These are phyloP conservation scores for Sphagnum contortum DNA, from an alignment of 225 moss, liverwort and hornwort species.

Conservation along the genomic window DNA sequence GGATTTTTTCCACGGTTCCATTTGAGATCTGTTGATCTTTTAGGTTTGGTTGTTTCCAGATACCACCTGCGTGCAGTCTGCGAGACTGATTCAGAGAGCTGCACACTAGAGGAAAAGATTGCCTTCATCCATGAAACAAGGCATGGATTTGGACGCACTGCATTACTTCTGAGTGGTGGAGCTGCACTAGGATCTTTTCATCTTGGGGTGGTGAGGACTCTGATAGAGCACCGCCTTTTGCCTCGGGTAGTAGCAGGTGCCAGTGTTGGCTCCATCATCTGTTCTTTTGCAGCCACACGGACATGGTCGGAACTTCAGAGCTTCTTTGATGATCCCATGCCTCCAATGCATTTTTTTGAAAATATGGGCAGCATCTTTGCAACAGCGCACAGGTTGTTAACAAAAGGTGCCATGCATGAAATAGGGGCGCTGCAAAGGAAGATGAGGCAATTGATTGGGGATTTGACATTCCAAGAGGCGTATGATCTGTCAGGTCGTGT, in stretches of 20 bases:
- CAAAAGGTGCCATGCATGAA: slow-evolving; percentile 89
- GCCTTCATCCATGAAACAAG: slow-evolving; percentile 93
- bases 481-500: slow-evolving; percentile 95
- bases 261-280: slow-evolving; percentile 94
- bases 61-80: slow-evolving; percentile 86
- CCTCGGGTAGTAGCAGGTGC: slow-evolving; percentile 96
- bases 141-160: slow-evolving; percentile 94
- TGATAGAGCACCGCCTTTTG: slow-evolving; percentile 84
- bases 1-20: no score
- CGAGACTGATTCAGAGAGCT: slow-evolving; percentile 81
- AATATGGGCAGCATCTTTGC: slow-evolving; percentile 98
- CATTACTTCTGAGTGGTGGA: slow-evolving; percentile 90
- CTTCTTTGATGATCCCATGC: slow-evolving; percentile 92
- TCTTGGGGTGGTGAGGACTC: slow-evolving; percentile 88
- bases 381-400: slow-evolving; percentile 84
- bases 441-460: slow-evolving; percentile 97
- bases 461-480: slow-evolving; percentile 96
- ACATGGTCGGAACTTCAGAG: slow-evolving; percentile 92
- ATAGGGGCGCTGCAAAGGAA: slow-evolving; percentile 76
- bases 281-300: slow-evolving; percentile 94
- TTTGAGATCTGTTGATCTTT: no score
- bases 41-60: slow-evolving; percentile 6
- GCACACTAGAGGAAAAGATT: slow-evolving; percentile 82
- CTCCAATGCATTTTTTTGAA: slow-evolving; percentile 86
- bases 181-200: slow-evolving; percentile 95